These are phyloP conservation scores for Parasitella parasitica DNA, from an alignment of 371 early-diverging fungal species.

Conservation along the genomic window DNA sequence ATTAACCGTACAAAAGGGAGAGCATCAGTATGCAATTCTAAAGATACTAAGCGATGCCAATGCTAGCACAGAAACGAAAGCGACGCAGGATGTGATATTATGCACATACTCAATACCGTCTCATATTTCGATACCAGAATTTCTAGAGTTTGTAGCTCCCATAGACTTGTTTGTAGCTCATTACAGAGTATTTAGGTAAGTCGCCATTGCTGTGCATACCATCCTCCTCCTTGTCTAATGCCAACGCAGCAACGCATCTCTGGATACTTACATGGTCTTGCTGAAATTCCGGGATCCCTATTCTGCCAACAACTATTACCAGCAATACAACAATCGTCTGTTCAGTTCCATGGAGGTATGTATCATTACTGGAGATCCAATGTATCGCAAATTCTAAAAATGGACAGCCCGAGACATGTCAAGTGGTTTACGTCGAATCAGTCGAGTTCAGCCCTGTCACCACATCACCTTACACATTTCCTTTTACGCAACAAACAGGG, in stretches of 20 bases:
- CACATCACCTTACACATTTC: constrained; percentile 60
- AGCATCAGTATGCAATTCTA: constrained; percentile 53
- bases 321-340: constrained; percentile 71
- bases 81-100: constrained; percentile 30
- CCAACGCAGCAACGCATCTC: constrained; percentile 59
- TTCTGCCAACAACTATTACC: constrained; percentile 67
- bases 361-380: neutral
- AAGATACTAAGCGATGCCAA: constrained; percentile 60
- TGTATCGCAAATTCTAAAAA: neutral
- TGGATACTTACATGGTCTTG: constrained; percentile 81
- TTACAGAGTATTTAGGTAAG: constrained; percentile 67
- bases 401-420: constrained; percentile 64
- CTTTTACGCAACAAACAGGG: constrained; percentile 43
- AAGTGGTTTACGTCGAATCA: constrained; percentile 72
- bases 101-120: constrained; percentile 82
- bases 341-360: constrained; percentile 80
- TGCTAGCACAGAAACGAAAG: neutral
- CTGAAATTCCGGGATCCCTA: constrained; percentile 65
- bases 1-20: neutral
- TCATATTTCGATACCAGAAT: constrained; percentile 83
- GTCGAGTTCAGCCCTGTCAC: constrained; percentile 54
- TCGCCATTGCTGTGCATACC: too few relatives aligned
- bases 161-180: constrained; percentile 61
- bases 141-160: constrained; percentile 79
- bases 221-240: neutral